phyloP scores from a whole-genome alignment of 176 grass and related monocot genomes.

The Oryza brachyantha region DNA sequence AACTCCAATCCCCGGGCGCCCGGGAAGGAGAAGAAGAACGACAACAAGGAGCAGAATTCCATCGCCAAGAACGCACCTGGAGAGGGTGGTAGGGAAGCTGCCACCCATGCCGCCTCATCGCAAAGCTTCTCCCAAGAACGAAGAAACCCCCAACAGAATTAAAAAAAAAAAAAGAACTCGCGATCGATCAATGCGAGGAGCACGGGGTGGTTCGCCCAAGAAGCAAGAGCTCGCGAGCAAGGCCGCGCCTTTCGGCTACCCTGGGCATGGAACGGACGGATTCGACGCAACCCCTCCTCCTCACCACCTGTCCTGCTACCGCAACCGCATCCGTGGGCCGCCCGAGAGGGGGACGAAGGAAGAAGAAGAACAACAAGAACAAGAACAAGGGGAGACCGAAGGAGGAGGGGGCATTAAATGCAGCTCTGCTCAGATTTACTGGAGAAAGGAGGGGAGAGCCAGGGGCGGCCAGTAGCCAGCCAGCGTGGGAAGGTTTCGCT shows the following conservation, averaged over 20 bases:
- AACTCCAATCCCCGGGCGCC: background rate
- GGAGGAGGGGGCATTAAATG: constrained; percentile 44
- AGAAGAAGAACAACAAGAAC: no score
- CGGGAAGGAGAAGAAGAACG: background rate
- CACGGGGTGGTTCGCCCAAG: background rate
- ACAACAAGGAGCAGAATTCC: no score
- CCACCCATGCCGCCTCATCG: constrained; percentile 97
- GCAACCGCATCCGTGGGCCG: constrained; percentile 16
- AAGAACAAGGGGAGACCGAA: constrained; percentile 18
- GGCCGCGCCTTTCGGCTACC: background rate
- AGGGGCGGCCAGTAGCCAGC: background rate
- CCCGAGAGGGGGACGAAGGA: background rate
- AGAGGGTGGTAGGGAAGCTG: constrained; percentile 98
- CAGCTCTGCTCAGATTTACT: constrained; percentile 46
- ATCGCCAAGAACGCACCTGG: constrained; percentile 42
- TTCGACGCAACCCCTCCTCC: background rate
- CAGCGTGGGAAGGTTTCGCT: background rate
- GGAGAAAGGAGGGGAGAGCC: constrained; percentile 5
- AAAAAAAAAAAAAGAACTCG: background rate
- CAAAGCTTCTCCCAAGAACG: background rate
- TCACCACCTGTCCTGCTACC: background rate
- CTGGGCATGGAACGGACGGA: no score
- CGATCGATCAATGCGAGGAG: constrained; percentile 33
- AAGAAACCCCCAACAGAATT: constrained; percentile 1
- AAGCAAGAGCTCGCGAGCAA: background rate